Conservation (phyloP, 225 moss, liverwort and hornwort genomes). For the Antitrichia curtipendula region DNA sequence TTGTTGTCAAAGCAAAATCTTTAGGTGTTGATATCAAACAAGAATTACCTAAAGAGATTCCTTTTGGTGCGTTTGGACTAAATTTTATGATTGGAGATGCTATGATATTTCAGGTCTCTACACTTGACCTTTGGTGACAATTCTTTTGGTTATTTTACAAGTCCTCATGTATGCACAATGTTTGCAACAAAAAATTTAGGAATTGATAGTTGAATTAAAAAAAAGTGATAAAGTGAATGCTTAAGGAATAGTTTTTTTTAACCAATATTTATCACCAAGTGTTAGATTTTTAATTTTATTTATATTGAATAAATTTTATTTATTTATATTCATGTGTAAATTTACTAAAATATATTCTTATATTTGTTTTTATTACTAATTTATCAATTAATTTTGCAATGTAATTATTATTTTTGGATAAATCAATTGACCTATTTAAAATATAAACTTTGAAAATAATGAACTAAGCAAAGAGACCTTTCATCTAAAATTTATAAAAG, state of each 20-base stretch:
- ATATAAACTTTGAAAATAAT: no score
- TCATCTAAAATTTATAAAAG: accelerated
- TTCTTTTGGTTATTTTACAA: not conserved
- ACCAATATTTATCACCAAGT: no score
- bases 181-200: constrained; percentile 40
- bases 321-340: not conserved
- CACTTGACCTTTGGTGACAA: not conserved
- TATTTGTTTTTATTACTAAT: no score
- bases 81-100: not conserved
- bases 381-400: not conserved
- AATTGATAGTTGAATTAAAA: constrained; percentile 16
- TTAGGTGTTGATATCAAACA: constrained; percentile 48
- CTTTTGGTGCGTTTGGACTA: constrained; percentile 41
- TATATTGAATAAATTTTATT: no score
- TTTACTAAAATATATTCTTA: not conserved
- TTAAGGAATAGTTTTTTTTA: not conserved
- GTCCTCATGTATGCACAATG: not conserved
- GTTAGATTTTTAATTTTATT: not conserved
- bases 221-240: not conserved
- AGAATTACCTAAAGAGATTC: constrained; percentile 9
- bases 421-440: no score
- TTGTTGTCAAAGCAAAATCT: constrained; percentile 32
- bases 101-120: not conserved
- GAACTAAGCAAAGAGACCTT: no score
- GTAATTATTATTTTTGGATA: not conserved